Conservation (phyloP, 176 grass and related monocot species). For the Puya raimondii region DNA sequence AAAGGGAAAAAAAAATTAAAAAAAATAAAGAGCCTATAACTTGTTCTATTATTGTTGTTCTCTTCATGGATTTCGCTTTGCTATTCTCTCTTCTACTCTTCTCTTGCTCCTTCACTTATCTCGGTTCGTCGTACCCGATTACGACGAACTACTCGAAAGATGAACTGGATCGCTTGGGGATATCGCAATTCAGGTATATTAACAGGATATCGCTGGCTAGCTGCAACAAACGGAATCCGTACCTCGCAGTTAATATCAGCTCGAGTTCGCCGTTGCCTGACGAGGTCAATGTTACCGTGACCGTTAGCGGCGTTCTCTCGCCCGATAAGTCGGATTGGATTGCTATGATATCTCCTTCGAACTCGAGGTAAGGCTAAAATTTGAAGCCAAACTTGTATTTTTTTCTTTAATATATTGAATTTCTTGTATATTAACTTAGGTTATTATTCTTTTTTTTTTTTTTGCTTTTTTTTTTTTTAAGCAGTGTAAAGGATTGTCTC, state of each 20-base stretch:
- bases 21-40: not conserved
- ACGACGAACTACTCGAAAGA: not conserved
- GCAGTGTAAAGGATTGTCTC: constrained; percentile 48
- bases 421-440: constrained; percentile 13
- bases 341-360: constrained; percentile 81
- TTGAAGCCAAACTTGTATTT: not conserved
- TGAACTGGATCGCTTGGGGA: not conserved
- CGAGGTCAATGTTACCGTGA: constrained; percentile 50
- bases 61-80: not conserved
- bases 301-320: constrained; percentile 34
- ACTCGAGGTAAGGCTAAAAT: constrained; percentile 34
- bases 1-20: not conserved
- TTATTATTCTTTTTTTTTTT: not conserved
- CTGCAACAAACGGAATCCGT: constrained; percentile 33
- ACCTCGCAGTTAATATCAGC: constrained; percentile 40
- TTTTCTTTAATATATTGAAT: not conserved
- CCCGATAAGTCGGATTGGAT: constrained; percentile 51
- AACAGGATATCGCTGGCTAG: constrained; percentile 45
- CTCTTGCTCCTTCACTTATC: not conserved
- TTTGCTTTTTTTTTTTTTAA: not conserved
- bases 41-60: not conserved
- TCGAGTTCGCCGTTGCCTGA: constrained; percentile 30
- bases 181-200: constrained; percentile 72
- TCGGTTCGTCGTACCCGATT: no score
- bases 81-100: not conserved